Evolutionary conservation across 306 rosid genomes (phyloP).

Genomic region (Cicer yamashitae): DNA sequence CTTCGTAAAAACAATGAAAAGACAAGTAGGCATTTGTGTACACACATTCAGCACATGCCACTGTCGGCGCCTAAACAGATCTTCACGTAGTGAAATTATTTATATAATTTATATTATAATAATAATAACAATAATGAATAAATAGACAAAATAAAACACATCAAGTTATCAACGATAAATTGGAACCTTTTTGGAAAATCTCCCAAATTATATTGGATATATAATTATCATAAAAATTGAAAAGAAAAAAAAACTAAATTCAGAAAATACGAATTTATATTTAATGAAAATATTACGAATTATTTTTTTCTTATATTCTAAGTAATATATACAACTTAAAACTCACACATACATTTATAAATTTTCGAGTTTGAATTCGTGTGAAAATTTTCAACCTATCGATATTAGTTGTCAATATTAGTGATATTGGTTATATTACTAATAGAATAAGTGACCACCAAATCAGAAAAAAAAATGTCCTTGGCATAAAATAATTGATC

Average conservation of each 20-base stretch:
- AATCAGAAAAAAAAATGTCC: not conserved
- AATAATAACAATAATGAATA: not conserved
- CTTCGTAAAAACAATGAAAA: not conserved
- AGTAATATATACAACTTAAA: too few species aligned
- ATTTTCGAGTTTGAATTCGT: too few species aligned
- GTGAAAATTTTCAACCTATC: too few species aligned
- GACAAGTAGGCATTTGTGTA: slow-evolving; percentile 21
- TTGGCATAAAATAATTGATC: slow-evolving; percentile 23
- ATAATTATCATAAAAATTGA: not conserved
- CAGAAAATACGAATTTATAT: too few species aligned
- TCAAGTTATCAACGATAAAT: slow-evolving; percentile 7
- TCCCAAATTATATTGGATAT: slow-evolving; percentile 5
- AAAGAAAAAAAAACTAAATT: too few species aligned
- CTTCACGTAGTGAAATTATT: slow-evolving; percentile 21
- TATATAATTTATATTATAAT: not conserved
- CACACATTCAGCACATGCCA: slow-evolving; percentile 47
- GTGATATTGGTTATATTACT: too few species aligned
- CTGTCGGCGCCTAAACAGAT: slow-evolving; percentile 50
- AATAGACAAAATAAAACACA: not conserved
- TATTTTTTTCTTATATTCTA: too few species aligned
- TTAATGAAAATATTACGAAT: too few species aligned
- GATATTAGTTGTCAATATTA: too few species aligned
- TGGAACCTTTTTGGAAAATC: not conserved
- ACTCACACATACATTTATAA: too few species aligned
- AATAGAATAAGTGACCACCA: not conserved